Evolutionary conservation across 2,329 filamentous ascomycete genomes (phyloP), one percentile per base, ranked within the genome.

Genomic region (Clonostachys rosea): DNA sequence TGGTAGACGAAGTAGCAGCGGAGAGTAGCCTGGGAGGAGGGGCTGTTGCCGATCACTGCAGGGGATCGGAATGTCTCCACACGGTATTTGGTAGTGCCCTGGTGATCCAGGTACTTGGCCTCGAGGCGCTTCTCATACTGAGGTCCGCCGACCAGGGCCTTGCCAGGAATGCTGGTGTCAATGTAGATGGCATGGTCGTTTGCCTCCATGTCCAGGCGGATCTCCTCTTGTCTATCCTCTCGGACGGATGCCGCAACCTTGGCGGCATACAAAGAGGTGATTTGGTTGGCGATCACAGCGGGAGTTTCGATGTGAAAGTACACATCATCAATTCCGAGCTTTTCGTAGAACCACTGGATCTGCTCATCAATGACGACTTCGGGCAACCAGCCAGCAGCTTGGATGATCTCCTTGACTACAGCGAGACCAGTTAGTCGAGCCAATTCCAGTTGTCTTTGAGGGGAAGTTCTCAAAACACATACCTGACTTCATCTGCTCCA

Each of bases 1-100:
- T 96, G 89, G 75, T 99, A 99, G 56, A 99, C 91, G 64, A 99
- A 99, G 75, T 99, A 99, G 75, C 94, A 99, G 52, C 94, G 87
- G 47, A 99, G 76, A 47, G 92, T 89, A 49, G 92, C 84, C 60
- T 91, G 86, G 48, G 86, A 84, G 50, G 81, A 79, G 41, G 83
- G 71, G 41, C 73, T 69, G 49, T 75, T 78, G 9, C 89, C 89
- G 40, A 97, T 76, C 34, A 86, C 83, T 52, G 87, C 91, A 5
- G 88, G 86, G 4, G 94, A 96, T 52, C 94, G 86, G 82, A 99
- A 99, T 18, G 92, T 96, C 77, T 99, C 94, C 34, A 99, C 90
- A 45, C 94, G 89, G 75, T 95, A 99, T 64, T 86, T 85, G 59
- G 76, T 77, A 24, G 81, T 78, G 56, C 79, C 85, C 36, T 84